Percentiles rank a stretch among this genome's conserved stretches.
These are phyloP conservation scores for Cucumis sativus DNA, from an alignment of 306 rosid species.

Conservation along the genomic window DNA sequence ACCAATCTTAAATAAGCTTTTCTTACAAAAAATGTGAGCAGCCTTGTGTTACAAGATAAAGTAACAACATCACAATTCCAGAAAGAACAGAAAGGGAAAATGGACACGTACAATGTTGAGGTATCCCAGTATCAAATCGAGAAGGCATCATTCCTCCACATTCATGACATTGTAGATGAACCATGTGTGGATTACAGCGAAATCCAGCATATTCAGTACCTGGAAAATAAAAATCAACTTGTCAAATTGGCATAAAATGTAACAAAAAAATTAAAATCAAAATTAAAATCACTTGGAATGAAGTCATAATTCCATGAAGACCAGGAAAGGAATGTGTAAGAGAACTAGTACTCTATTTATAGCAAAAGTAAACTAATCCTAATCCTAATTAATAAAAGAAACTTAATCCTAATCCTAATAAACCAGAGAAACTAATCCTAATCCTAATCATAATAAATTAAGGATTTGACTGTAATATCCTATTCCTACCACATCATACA, in stretches of 20 bases:
- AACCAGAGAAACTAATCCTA: no score
- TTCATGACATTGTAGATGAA: slow-evolving; percentile 79
- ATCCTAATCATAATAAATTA: no score
- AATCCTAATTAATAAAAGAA: no score
- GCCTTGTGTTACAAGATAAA: no score
- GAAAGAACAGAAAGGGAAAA: slow-evolving; percentile 12
- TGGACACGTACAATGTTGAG: slow-evolving; percentile 66
- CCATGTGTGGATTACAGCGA: slow-evolving; percentile 42
- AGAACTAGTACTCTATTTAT: no score
- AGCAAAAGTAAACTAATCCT: no score
- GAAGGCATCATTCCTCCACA: slow-evolving; percentile 99
- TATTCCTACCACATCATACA: no score
- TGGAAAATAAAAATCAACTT: slow-evolving; percentile 8
- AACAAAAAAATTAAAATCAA: background rate
- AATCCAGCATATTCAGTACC: slow-evolving; percentile 52
- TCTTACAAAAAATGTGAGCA: background rate
- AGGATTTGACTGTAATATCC: no score
- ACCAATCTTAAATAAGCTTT: background rate
- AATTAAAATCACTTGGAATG: background rate
- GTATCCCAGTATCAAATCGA: slow-evolving; percentile 28
- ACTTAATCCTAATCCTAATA: no score
- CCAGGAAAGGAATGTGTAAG: background rate
- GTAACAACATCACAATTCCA: background rate
- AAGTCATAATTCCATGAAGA: background rate
- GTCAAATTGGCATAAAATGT: background rate